Conservation (phyloP, 495 filamentous ascomycete genomes). For the Penicillium simplicissimum region DNA sequence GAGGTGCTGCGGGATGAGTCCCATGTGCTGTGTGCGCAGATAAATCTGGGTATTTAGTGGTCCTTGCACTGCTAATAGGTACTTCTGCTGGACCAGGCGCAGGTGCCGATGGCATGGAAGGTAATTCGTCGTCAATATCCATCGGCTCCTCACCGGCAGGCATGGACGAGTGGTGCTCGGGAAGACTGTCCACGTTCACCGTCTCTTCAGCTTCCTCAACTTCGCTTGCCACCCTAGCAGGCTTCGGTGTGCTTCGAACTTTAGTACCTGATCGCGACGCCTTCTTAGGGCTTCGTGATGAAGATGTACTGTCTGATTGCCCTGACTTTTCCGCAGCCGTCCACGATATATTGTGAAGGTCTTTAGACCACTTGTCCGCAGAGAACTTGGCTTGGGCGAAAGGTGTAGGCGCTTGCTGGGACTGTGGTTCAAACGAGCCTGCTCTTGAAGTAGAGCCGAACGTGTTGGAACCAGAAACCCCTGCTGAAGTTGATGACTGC, state of each 20-base stretch:
- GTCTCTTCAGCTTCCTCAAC: constrained; percentile 44
- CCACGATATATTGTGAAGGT: constrained; percentile 60
- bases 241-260: constrained; percentile 32
- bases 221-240: constrained; percentile 43
- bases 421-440: constrained; percentile 1
- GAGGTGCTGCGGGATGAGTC: constrained; percentile 21
- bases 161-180: constrained; percentile 12
- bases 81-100: constrained; percentile 4
- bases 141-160: constrained; percentile 42
- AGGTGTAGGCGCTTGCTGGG: constrained; percentile 32
- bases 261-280: constrained; percentile 28
- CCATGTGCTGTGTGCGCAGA: constrained; percentile 19
- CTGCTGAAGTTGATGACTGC: constrained; percentile 14
- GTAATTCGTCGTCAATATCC: constrained; percentile 50
- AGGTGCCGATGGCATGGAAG: constrained; percentile 13
- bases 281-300: constrained; percentile 43
- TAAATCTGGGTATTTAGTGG: constrained; percentile 21
- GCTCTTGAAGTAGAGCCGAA: constrained; percentile 8
- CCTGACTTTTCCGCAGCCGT: constrained; percentile 31
- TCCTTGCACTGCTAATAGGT: constrained; percentile 1
- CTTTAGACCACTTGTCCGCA: constrained; percentile 64
- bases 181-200: constrained; percentile 20
- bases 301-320: constrained; percentile 29
- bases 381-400: constrained; percentile 56
- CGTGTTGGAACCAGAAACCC: constrained; percentile 20